A percentile compares a stretch with the other conserved stretches of the same genome.
Evolutionary conservation across 805 yeast genomes (phyloP).

Genomic region (Zygotorulaspora danielsina): DNA sequence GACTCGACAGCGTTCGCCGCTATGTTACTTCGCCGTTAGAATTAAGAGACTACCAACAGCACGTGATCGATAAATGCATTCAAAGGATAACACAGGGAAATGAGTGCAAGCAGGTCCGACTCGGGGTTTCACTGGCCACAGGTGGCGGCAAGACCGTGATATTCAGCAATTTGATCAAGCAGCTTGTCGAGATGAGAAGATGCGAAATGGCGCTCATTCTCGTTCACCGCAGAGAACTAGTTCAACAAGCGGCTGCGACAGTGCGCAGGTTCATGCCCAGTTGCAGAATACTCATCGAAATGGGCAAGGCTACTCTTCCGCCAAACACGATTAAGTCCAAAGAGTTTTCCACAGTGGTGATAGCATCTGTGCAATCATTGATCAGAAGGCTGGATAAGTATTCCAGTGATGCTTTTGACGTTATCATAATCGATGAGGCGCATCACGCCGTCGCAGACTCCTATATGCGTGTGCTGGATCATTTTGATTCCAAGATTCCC

Average conservation of each 20-base stretch:
- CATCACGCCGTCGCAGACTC: slow-evolving; percentile 81
- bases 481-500: slow-evolving; percentile 47
- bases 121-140: slow-evolving; percentile 84
- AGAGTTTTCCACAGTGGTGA: slow-evolving; percentile 40
- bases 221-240: slow-evolving; percentile 79
- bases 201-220: slow-evolving; percentile 47
- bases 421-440: slow-evolving; percentile 84
- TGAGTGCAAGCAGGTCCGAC: slow-evolving; percentile 37
- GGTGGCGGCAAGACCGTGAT: slow-evolving; percentile 94
- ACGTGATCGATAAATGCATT: slow-evolving; percentile 58
- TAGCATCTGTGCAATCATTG: slow-evolving; percentile 75
- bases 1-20: too few species aligned
- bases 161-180: slow-evolving; percentile 54
- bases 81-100: slow-evolving; percentile 44
- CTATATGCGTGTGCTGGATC: slow-evolving; percentile 52
- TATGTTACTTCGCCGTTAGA: slow-evolving; percentile 8
- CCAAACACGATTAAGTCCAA: slow-evolving; percentile 34
- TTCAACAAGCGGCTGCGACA: slow-evolving; percentile 59
- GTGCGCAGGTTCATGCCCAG: slow-evolving; percentile 47
- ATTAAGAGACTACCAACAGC: slow-evolving; percentile 59
- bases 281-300: slow-evolving; percentile 57
- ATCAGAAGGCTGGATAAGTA: slow-evolving; percentile 46
- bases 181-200: slow-evolving; percentile 14
- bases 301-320: slow-evolving; percentile 43
- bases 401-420: slow-evolving; percentile 51